A percentile compares a stretch with the other conserved stretches of the same genome.
These are phyloP conservation scores for Boletus edulis DNA, from an alignment of 768 basidiomycete species.

Conservation along the genomic window DNA sequence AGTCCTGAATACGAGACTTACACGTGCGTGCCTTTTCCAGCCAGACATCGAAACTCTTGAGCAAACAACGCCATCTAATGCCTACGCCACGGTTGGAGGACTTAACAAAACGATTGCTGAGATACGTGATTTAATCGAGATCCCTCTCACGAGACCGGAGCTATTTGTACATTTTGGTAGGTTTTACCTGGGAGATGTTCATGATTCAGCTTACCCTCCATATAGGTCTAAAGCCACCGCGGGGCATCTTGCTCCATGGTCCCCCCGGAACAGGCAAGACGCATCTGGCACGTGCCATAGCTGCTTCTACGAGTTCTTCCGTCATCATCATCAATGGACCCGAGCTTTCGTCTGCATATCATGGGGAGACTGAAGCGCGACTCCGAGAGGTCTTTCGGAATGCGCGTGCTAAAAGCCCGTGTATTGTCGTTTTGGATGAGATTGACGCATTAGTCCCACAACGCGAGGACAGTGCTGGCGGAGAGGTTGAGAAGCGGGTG, in stretches of 20 bases:
- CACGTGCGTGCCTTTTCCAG: constrained; percentile 28
- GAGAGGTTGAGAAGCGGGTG: constrained; percentile 94
- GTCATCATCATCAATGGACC: constrained; percentile 96
- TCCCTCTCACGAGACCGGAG: constrained; percentile 80
- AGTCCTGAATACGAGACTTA: constrained; percentile 7
- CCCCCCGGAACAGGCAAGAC: constrained; percentile 99
- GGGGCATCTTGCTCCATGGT: constrained; percentile 91
- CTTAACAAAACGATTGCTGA: constrained; percentile 82
- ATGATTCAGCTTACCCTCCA: constrained; percentile 14
- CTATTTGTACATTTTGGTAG: constrained; percentile 74
- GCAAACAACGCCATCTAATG: constrained; percentile 43
- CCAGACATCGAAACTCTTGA: constrained; percentile 47
- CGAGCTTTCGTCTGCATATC: constrained; percentile 91
- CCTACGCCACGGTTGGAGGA: constrained; percentile 87
- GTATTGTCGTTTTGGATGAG: constrained; percentile 94
- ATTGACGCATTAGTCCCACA: constrained; percentile 92
- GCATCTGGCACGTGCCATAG: constrained; percentile 91
- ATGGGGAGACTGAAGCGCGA: constrained; percentile 93
- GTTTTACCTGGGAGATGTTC: constrained; percentile 14
- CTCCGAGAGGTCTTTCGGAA: constrained; percentile 88
- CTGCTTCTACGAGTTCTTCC: constrained; percentile 78
- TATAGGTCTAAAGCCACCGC: constrained; percentile 91
- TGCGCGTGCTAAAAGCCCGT: constrained; percentile 78
- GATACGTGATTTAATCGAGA: constrained; percentile 82
- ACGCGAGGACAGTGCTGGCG: constrained; percentile 85